Evolutionary conservation across 208 protist species (phyloP).

Genomic region (Balamuthia mandrillaris): DNA sequence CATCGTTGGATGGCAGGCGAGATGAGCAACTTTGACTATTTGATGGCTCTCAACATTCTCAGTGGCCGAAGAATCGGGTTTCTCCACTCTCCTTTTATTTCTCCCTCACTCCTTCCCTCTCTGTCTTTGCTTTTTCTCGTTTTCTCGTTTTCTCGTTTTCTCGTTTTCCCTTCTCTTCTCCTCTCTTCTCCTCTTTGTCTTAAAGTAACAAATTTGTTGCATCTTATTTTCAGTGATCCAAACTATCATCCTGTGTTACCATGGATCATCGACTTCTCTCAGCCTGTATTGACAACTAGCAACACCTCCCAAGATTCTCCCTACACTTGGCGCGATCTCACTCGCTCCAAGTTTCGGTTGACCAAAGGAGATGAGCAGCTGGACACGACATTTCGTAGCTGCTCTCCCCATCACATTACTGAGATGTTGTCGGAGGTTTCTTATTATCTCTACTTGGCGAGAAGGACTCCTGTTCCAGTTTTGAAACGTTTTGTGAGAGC

Average conservation of each 20-base stretch:
- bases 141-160: too few relatives aligned
- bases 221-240: too few relatives aligned
- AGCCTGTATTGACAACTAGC: too few relatives aligned
- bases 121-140: too few relatives aligned
- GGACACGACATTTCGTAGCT: constrained; percentile 42
- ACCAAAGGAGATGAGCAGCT: constrained; percentile 61
- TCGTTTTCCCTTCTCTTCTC: too few relatives aligned
- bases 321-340: constrained; percentile 43
- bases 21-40: constrained; percentile 59
- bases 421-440: constrained; percentile 59
- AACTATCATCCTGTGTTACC: constrained; percentile 55
- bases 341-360: constrained; percentile 51
- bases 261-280: constrained; percentile 59
- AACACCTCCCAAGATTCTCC: too few relatives aligned
- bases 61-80: constrained; percentile 35
- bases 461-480: constrained; percentile 50
- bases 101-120: too few relatives aligned
- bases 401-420: constrained; percentile 52
- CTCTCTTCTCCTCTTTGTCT: too few relatives aligned
- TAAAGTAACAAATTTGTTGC: too few relatives aligned
- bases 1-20: constrained; percentile 41
- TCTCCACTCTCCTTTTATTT: too few relatives aligned
- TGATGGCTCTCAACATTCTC: constrained; percentile 53
- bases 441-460: constrained; percentile 60
- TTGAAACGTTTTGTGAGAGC: constrained; percentile 50